Base-by-base conservation (phyloP, 2,329 filamentous ascomycete genomes). In the Teratosphaeria zuluensis region DNA sequence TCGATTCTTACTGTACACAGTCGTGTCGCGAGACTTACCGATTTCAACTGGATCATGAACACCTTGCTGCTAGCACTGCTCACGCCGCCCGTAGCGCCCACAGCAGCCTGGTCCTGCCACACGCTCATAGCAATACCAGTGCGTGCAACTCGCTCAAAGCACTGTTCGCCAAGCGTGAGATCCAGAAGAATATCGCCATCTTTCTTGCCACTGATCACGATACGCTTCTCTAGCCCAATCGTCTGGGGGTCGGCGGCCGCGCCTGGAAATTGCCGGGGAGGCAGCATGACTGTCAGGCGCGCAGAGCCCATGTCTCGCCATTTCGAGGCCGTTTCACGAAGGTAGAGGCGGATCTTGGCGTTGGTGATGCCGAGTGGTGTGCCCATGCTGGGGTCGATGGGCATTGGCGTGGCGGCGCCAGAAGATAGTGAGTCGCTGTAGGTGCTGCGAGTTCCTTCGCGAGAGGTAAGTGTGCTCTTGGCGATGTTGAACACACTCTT, bases 221-320 rank as follows among this genome's bases (percentile, higher is more conserved):
- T 84, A 8, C 92, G 86, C 77, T 96, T 96, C 76, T 95, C 89
- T 63, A 88, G 76, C 78, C 63, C 73, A 65, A 81, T 82, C 48
- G 59, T 73, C 62, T 60, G 62, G 16, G 75, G 72, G 24, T 69
- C 68, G 7, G 74, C 74, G 4, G 74, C 73, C 61, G 70, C 64
- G 42, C 63, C 57, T 46, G 70, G 53, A 64, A 69, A 62, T 54
- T 69, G 59, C 19, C 73, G 71, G 56, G 80, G 86, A n/a, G 90
- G 88, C 19, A 85, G 83, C 70, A 91, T 85, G 67, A 99, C 90
- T 16, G 88, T 90, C 60, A 99, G 77, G 42, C 85, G 81, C 61
- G 91, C 95, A 65, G 89, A 86, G 63, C 94, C 92, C 77, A 92
- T 85, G 70, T 97, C 92, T 61, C 90, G 86, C 94, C 94, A 99